Evolutionary conservation across 805 yeast genomes (phyloP).

Genomic region (Yarrowia alimentaria): DNA sequence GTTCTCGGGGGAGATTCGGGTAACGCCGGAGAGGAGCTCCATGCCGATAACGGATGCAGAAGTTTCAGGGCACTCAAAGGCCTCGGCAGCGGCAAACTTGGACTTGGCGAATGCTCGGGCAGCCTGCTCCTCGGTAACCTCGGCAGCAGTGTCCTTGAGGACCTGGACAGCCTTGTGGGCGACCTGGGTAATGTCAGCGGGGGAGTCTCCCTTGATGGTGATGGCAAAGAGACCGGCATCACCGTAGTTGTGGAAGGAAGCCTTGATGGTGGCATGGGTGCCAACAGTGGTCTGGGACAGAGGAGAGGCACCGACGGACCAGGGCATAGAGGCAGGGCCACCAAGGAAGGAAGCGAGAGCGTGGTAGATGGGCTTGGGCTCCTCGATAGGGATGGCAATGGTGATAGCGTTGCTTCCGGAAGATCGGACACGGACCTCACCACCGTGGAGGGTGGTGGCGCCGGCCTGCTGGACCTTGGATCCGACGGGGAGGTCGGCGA

Average conservation of each 20-base stretch:
- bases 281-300: slow-evolving; percentile 47
- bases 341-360: slow-evolving; percentile 70
- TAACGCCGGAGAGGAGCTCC: slow-evolving; percentile 44
- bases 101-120: slow-evolving; percentile 57
- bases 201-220: slow-evolving; percentile 57
- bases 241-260: slow-evolving; percentile 59
- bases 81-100: slow-evolving; percentile 55
- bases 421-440: slow-evolving; percentile 62
- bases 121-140: slow-evolving; percentile 40
- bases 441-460: slow-evolving; percentile 51
- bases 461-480: slow-evolving; percentile 46
- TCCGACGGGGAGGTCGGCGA: slow-evolving; percentile 63
- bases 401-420: slow-evolving; percentile 68
- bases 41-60: slow-evolving; percentile 44
- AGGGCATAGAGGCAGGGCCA: slow-evolving; percentile 50
- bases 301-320: slow-evolving; percentile 52
- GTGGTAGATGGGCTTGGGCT: slow-evolving; percentile 59
- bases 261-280: slow-evolving; percentile 47
- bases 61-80: slow-evolving; percentile 38
- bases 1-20: slow-evolving; percentile 37
- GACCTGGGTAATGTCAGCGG: slow-evolving; percentile 57
- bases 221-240: slow-evolving; percentile 81
- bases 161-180: slow-evolving; percentile 47
- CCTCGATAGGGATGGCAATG: slow-evolving; percentile 71
- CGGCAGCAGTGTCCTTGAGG: slow-evolving; percentile 36